Conservation (phyloP, 768 basidiomycete genomes). For the Lactarius sanguifluus region DNA sequence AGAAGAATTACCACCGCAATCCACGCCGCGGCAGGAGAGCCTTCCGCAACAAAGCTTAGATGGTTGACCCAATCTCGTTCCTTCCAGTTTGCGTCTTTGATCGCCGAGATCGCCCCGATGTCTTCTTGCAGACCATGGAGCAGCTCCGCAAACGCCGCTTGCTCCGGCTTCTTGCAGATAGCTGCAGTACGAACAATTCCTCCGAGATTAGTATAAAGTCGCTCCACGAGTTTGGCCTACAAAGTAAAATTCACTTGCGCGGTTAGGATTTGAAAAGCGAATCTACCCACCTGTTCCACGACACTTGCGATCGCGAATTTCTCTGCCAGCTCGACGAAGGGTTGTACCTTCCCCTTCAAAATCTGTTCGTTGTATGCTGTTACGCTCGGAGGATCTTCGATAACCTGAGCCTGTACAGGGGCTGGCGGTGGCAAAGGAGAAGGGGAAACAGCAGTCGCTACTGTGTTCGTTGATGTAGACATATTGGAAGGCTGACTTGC, state of each 20-base stretch:
- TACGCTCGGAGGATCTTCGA: constrained; percentile 57
- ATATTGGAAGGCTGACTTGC: constrained; percentile 31
- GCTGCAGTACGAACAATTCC: constrained; percentile 64
- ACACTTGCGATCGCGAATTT: constrained; percentile 68
- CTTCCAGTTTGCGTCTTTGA: constrained; percentile 79
- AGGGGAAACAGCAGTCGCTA: constrained; percentile 39
- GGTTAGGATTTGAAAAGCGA: background rate
- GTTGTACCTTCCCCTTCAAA: constrained; percentile 69
- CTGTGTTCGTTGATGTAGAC: constrained; percentile 35
- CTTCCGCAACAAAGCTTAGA: constrained; percentile 79
- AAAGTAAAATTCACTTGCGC: background rate
- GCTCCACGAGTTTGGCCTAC: constrained; percentile 68
- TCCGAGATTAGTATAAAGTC: constrained; percentile 67
- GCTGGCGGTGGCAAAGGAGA: constrained; percentile 39
- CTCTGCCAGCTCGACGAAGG: constrained; percentile 70
- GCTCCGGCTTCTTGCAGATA: constrained; percentile 77
- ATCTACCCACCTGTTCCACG: constrained; percentile 67
- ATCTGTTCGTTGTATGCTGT: constrained; percentile 72
- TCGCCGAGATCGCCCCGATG: constrained; percentile 72
- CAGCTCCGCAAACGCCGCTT: constrained; percentile 53
- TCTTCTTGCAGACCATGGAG: constrained; percentile 67
- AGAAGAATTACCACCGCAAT: constrained; percentile 60
- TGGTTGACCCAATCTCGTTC: constrained; percentile 83
- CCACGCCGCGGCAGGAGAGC: constrained; percentile 83
- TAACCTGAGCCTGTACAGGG: constrained; percentile 37